Base-by-base conservation (phyloP, 352 stramenopile species). In the Elongisporangium undulatum region DNA sequence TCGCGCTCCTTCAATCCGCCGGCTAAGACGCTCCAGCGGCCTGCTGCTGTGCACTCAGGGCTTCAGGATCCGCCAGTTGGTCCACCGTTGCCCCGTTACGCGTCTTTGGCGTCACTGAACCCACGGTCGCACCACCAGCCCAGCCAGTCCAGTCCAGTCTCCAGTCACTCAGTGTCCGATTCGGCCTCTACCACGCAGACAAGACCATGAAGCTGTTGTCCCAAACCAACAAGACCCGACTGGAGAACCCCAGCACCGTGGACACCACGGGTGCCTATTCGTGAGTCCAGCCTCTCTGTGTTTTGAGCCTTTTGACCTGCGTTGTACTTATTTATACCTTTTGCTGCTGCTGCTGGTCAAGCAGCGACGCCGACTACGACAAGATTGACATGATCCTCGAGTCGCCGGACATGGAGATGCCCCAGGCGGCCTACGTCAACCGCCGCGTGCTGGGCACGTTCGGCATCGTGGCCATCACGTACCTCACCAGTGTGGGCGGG, bases 361-460 rank as follows among this genome's bases (percentile, higher is more conserved):
- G n/a, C n/a, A 45, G 34, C 4, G 34, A 45, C 34, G 34, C 10
- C 4, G 55, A 66, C 4, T 62, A 69, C 10, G 67, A 77, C 58
- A 78, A 76, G 45, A 60, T 71, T 26, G 67, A 74, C 52, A 68
- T 67, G 59, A 64, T 71, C 21, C 21, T 57, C n/a, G 61, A 78
- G 48, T 66, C 55, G n/a, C 71, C 69, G 5, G 34, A 45, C 34
- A 45, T 45, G 34, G 34, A 45, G 10, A 45, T 45, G 34, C 34
- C 34, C 1, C 34, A 53, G 49, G 49, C 19, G 19, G 19, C 49
- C 49, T 26, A 53, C 17, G 13, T 53, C 20, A 78, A 71, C 53
- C 58, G 77, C 45, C 71, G 71, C n/a, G 59, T 67, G 2, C 56
- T 79, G 3, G 68, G 62, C 19, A 63, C 67, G 17, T 53, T 64